A percentile compares a stretch with the other conserved stretches of the same genome.
Conservation (phyloP, 2,329 filamentous ascomycete genomes). For the Diplocarpon rosae region DNA sequence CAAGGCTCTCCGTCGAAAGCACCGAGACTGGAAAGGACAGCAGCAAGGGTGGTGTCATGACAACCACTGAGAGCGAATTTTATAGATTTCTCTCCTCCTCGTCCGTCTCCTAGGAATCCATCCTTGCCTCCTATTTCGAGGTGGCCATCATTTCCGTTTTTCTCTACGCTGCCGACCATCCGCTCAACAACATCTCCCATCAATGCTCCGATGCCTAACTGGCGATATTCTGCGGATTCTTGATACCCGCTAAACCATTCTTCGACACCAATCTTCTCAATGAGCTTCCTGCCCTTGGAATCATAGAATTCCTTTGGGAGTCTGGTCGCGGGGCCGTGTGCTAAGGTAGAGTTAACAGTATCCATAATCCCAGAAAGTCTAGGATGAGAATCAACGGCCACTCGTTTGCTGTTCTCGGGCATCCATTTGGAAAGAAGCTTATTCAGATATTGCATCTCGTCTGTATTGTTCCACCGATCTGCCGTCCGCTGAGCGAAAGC, state of each 20-base stretch:
- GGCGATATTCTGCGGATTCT: conserved; percentile 79
- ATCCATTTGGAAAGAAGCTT: conserved; percentile 75
- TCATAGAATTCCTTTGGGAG: conserved; percentile 87
- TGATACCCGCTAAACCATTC: conserved; percentile 88
- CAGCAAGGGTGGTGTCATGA: conserved; percentile 88
- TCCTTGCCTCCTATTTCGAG: conserved; percentile 35
- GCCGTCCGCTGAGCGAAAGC: conserved; percentile 64
- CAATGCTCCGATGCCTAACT: conserved; percentile 73
- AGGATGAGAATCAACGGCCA: conserved; percentile 77
- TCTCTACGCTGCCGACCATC: conserved; percentile 59
- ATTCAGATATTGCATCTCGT: conserved; percentile 77
- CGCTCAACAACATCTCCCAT: conserved; percentile 72
- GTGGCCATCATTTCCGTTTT: conserved; percentile 39
- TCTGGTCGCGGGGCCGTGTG: conserved; percentile 69
- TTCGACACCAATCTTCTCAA: conserved; percentile 66
- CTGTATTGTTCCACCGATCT: conserved; percentile 60
- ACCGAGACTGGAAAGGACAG: conserved; percentile 65
- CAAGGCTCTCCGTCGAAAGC: conserved; percentile 63
- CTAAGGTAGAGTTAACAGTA: conserved; percentile 78
- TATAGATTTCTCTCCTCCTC: conserved; percentile 41
- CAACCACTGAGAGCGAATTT: conserved; percentile 76
- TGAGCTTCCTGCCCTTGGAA: conserved; percentile 52
- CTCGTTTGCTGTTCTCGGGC: conserved; percentile 53
- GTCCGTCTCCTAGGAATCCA: conserved; percentile 30
- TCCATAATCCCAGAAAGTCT: conserved; percentile 88